Evolutionary conservation across 306 rosid species (phyloP), one percentile per base, ranked within the genome.

Genomic region (Quercus variabilis): DNA sequence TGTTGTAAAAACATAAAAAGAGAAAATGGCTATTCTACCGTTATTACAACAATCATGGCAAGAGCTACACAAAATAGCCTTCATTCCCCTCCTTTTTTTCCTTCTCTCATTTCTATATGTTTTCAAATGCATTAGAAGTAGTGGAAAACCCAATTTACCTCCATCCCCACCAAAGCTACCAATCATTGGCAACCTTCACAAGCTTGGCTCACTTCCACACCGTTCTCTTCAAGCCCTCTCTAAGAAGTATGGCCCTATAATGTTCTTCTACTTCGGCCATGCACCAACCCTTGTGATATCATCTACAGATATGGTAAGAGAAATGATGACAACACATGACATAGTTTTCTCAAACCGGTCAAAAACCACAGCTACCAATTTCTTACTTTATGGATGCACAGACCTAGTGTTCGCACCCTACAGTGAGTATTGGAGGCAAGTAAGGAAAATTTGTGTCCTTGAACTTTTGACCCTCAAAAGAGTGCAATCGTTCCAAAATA

Each of bases 311-410:
- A 76, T 84, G 78, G 56, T 55, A 2, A 79, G 21, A 63, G 85
- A 87, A 38, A 23, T 84, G 1, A 20, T 79, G 11, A 79, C 84
- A 78, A 60, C 56, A 14, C 84, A 79, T 31, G 88, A 87, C 19
- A 8, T 46, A 20, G 26, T 15, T 13, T 79, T 76, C 76, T 79
- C 79, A 1, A 65, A 76, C 60, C 33, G 85, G 31, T 75, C 86
- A 4, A 6, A 51, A 64, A 19, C 63, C 12, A 79, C 83, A 0
- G 69, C 79, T 3, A 51, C 79, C 1, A 19, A 81, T 6, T n/a
- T 60, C 2, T 74, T 80, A 5, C 33, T 74, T 31, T 80, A 77
- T n/a, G 82, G 83, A 30, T 68, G 81, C 82, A 72, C 30, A 25
- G 80, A 81, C 71, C 18, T 81, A 0, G 78, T 25, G 0, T 82